Base-by-base conservation (phyloP, 1,284 basidiomycete species). In the Pterula multifida region DNA sequence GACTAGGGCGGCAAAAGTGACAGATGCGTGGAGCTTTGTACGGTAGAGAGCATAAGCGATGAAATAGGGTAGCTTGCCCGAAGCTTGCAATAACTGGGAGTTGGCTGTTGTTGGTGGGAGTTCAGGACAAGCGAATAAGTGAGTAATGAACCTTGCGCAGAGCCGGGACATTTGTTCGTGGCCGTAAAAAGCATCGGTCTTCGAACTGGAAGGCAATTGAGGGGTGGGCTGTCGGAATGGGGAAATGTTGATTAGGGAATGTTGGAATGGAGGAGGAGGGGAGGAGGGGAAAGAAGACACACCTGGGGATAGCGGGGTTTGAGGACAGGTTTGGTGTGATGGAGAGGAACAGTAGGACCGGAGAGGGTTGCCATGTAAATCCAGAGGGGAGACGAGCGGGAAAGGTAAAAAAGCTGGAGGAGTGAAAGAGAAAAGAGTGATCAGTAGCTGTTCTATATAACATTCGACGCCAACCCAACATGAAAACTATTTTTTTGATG, bases 21-120 rank as follows among this genome's bases (percentile, higher is more conserved):
- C 91, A 0, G 86, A 79, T 0, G 75, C 55, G 25, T 91, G 87
- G 0, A 95, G 73, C 26, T 92, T 84, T 0, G 90, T 95, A 25
- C 92, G 79, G 61, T 95, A 90, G 3, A 95, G 73, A 0, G 90
- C 87, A 60, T 95, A 95, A 0, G 90, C 92, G 57, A 93, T 85
- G 63, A 92, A 92, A 53, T 84, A 75, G 0, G 85, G 86, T 0
- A 94, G 68, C 2, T 79, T 76, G 2, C 78, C 75, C 3, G 39
- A 42, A 19, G 39, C 39, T 23, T 47, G 45, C 24, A 47, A 19
- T 4, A 13, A 23, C 12, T 75, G 73, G 0, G 76, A 71, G 26
- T 74, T 74, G 0, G 71, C 75, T 0, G 76, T 67, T 0, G 69
- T 63, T 0, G 76, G 71, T 0, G 78, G 71, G 35, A 71, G 69